Conservation (phyloP, 345 rosid species). For the Eucalyptus decipiens region DNA sequence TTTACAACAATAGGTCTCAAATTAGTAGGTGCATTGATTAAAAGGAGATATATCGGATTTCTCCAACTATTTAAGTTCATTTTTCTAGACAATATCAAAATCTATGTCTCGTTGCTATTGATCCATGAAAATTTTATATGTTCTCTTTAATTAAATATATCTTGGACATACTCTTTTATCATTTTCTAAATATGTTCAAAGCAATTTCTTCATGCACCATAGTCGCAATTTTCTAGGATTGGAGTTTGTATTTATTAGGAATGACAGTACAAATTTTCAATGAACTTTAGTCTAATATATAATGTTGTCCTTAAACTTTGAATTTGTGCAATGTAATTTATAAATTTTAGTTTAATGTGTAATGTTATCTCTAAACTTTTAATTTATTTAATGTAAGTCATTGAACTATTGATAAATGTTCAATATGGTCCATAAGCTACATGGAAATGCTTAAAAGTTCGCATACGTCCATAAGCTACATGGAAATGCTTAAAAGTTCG, state of each 20-base stretch:
- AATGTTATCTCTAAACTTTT: accelerated
- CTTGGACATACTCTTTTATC: neutral
- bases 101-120: neutral
- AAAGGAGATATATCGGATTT: neutral
- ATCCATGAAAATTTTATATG: neutral
- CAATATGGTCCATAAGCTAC: accelerated
- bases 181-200: neutral
- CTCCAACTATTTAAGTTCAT: neutral
- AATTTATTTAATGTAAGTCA: accelerated
- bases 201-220: neutral
- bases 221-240: neutral
- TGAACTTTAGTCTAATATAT: neutral
- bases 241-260: neutral
- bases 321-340: neutral
- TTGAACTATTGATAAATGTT: neutral
- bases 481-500: neutral
- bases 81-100: neutral
- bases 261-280: neutral
- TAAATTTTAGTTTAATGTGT: accelerated
- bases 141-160: neutral
- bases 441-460: neutral
- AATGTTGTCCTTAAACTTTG: neutral
- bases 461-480: accelerated
- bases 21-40: neutral
- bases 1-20: neutral